Conservation (phyloP, 768 basidiomycete genomes). For the Boletus sp. region DNA sequence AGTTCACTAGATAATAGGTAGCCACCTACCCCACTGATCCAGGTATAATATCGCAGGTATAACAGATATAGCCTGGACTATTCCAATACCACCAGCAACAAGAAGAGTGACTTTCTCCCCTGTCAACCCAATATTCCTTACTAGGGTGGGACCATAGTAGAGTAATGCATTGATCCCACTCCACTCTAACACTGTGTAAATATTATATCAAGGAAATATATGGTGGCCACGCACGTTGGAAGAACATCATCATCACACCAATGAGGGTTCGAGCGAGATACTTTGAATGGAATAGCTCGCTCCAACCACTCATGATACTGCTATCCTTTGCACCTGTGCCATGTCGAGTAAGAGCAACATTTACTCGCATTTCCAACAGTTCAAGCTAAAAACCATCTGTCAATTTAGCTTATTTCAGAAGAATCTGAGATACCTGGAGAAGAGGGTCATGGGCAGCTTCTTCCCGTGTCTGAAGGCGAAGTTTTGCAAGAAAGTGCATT, state of each 20-base stretch:
- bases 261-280: constrained; percentile 64
- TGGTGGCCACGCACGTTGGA: constrained; percentile 60
- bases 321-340: constrained; percentile 23
- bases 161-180: constrained; percentile 82
- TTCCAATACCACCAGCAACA: constrained; percentile 76
- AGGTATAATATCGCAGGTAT: constrained; percentile 71
- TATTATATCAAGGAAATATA: not conserved
- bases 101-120: constrained; percentile 60
- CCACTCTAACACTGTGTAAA: constrained; percentile 56
- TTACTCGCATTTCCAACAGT: constrained; percentile 73
- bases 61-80: constrained; percentile 76
- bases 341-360: constrained; percentile 51
- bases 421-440: constrained; percentile 39
- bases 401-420: not conserved
- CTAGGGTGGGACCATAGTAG: constrained; percentile 77
- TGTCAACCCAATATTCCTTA: constrained; percentile 59
- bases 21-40: constrained; percentile 54
- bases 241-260: constrained; percentile 75
- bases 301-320: constrained; percentile 44
- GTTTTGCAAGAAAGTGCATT: constrained; percentile 49
- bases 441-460: constrained; percentile 51
- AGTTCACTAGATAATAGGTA: not conserved
- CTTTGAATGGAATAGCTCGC: constrained; percentile 48
- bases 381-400: constrained; percentile 50
- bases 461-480: constrained; percentile 44